These are phyloP conservation scores for Globisporangium uncinulatum DNA, from an alignment of 352 stramenopile species.

Conservation along the genomic window DNA sequence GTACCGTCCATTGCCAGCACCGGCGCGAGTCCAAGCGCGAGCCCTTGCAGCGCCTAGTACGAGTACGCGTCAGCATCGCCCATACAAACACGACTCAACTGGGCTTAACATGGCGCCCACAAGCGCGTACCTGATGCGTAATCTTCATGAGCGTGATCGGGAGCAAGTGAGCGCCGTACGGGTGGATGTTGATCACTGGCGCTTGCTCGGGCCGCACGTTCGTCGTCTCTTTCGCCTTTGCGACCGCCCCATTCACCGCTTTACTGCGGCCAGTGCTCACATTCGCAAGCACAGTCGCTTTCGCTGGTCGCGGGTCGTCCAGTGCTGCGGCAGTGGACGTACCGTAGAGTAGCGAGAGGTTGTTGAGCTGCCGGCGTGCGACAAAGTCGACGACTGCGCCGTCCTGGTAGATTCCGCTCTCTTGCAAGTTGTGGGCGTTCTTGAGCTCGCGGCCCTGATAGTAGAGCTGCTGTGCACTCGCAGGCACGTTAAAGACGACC, in stretches of 20 bases:
- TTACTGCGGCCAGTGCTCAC: conserved; percentile 9
- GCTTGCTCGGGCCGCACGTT: conserved; percentile 49
- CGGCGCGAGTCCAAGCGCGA: conserved; percentile 90
- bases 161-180: conserved; percentile 69
- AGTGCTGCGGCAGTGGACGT: conserved; percentile 6
- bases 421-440: conserved; percentile 76
- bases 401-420: conserved; percentile 83
- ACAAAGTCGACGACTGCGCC: conserved; percentile 77
- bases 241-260: background rate
- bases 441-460: conserved; percentile 80
- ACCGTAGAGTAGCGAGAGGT: conserved; percentile 41
- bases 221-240: conserved; percentile 2
- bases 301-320: conserved; percentile 6
- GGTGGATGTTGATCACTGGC: conserved; percentile 71
- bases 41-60: conserved; percentile 74
- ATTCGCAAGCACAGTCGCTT: too few relatives aligned
- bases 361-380: conserved; percentile 53
- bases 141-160: conserved; percentile 79
- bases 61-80: background rate
- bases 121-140: conserved; percentile 48
- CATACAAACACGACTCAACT: background rate
- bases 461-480: conserved; percentile 76
- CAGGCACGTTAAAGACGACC: conserved; percentile 76
- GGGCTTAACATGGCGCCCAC: too few relatives aligned
- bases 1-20: conserved; percentile 94